Evolutionary conservation across 2,329 filamentous ascomycete species (phyloP), one percentile per base, ranked within the genome.

Genomic region (Alternaria consortialis): DNA sequence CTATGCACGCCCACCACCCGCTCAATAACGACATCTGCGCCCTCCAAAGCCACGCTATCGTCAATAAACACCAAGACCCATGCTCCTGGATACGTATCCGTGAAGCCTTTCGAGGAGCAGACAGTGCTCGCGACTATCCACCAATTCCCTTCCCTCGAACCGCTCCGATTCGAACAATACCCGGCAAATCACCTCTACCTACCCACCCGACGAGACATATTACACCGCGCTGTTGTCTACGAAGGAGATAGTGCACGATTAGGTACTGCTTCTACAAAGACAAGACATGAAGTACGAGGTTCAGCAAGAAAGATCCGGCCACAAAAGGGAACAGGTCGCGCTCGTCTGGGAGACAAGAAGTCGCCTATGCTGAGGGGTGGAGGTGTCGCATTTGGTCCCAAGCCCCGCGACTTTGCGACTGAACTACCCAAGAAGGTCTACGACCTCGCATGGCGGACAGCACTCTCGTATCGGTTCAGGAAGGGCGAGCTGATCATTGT

Each of bases 361-460:
- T 93, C 89, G 46, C 95, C 95, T 3, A 87, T 96, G 78, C 81
- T 93, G 42, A 85, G 86, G 64, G 95, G 95, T 66, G 95, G 95
- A 80, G 94, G 93, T 80, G 94, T 96, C 71, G 84, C 89, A 0
- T 92, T 93, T 74, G 95, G 95, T n/a, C 95, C 95, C 29, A 90
- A 94, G 71, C 94, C 94, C 27, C 87, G 95, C 77, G 93, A 98
- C 81, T 99, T 99, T 76, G 87, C 88, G 62, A 96, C 94, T 23
- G 86, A 86, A 15, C 84, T 99, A 56, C 93, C 91, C 71, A 86
- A 86, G 76, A 98, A 98, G 83, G 88, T 97, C 48, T 99, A 99
- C 82, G 94, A 98, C 80, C 85, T 96, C 71, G 95, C 95, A 9
- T 98, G 93, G 92, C 88, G 95, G 76, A 98, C 91, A 43, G 95